Conservation (phyloP, 2,329 filamentous ascomycete species). For the Clarireedia homoeocarpa region DNA sequence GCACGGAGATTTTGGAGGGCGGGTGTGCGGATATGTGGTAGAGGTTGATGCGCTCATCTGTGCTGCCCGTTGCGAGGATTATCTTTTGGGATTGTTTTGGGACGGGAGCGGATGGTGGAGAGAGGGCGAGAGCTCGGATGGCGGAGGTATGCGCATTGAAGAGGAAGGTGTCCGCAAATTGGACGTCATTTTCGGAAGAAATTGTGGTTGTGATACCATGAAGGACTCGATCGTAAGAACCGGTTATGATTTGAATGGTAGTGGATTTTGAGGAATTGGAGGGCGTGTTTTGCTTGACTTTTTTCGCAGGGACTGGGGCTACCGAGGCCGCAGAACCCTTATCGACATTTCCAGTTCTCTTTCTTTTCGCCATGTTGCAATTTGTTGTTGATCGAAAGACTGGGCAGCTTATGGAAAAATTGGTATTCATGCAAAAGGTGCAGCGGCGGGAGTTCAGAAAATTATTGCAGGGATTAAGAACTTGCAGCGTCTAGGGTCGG, state of each 20-base stretch:
- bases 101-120: constrained; percentile 57
- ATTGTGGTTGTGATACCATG: constrained; percentile 83
- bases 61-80: constrained; percentile 82
- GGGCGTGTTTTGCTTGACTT: constrained; percentile 19
- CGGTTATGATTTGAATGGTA: constrained; percentile 82
- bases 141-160: constrained; percentile 91
- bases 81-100: constrained; percentile 68
- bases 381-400: neutral
- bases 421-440: neutral
- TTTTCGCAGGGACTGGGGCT: constrained; percentile 17
- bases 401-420: neutral
- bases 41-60: constrained; percentile 90
- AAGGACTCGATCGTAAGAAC: constrained; percentile 88
- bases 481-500: neutral
- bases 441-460: neutral
- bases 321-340: constrained; percentile 4
- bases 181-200: constrained; percentile 37
- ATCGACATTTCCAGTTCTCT: constrained; percentile 22
- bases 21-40: constrained; percentile 76
- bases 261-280: constrained; percentile 28
- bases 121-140: constrained; percentile 82
- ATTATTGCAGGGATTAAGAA: constrained; percentile 5
- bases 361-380: constrained; percentile 27
- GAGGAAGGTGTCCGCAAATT: constrained; percentile 87
- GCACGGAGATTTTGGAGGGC: constrained; percentile 48